Base-by-base conservation (phyloP, 2,329 filamentous ascomycete species). In the Alternaria angustiovoidea region DNA sequence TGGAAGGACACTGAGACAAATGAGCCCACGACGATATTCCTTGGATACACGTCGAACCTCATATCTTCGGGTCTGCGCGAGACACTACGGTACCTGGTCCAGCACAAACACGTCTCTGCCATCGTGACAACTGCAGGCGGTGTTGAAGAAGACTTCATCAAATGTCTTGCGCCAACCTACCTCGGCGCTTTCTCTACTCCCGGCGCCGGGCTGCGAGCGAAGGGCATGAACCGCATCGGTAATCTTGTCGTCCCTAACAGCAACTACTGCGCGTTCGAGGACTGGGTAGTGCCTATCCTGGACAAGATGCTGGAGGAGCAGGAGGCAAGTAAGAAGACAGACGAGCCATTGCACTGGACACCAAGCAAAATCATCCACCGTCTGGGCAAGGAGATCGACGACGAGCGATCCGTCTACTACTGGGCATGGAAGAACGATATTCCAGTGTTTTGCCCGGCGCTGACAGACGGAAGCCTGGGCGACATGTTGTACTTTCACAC, bases 401-500 rank as follows among this genome's bases (percentile, higher is more conserved):
- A 98, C 78, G 92, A 96, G 80, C 85, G 89, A 16, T 96, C 91
- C 1, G 93, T 98, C 22, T 95, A 94, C 78, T 97, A 98, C 83
- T 99, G 95, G 95, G 94, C 94, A 1, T 96, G 91, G 82, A 95
- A 94, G 81, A 98, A 99, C 81, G 84, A 95, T 77, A 98, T 99
- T 58, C 95, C 95, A 1, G 91, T 99, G 16, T 99, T 99, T 83
- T 98, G 94, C 75, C 95, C 95, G 0, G 95, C 95, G 6, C 83
- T 99, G 70, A 99, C 95, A 0, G 95, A 99, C 74, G 95, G 95
- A 18, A 96, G 92, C 70, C 81, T 99, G 20, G 95, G 95, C 5
- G 95, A 99, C 78, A 99, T 99, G 95, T 84, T 99, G 41, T 98
- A 97, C 81, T 98, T 99, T 79, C 94, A 99, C 81, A 96, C 94